phyloP scores from a whole-genome alignment of 108 stramenopile species.

The Phaeodactylum tricornutum region DNA sequence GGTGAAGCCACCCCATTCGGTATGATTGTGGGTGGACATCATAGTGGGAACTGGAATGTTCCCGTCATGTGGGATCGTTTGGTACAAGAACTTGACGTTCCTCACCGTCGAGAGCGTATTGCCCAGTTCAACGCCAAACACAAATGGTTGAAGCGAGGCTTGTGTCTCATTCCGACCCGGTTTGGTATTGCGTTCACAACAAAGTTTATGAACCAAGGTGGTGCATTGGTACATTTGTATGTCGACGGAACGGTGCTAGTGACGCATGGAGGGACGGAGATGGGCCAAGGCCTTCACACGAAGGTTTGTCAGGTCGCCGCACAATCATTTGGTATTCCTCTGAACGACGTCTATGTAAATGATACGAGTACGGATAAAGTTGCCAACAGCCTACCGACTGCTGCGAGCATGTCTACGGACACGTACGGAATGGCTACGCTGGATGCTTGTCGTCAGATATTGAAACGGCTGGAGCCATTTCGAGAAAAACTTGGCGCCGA shows the following conservation, averaged over 20 bases:
- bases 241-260: slow-evolving; percentile 89
- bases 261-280: slow-evolving; percentile 92
- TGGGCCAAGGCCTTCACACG: slow-evolving; percentile 94
- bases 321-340: slow-evolving; percentile 81
- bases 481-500: slow-evolving; percentile 57
- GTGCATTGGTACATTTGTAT: slow-evolving; percentile 90
- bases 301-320: slow-evolving; percentile 93
- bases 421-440: slow-evolving; percentile 94
- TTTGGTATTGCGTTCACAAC: slow-evolving; percentile 87
- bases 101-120: slow-evolving; percentile 41
- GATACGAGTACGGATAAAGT: slow-evolving; percentile 89
- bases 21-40: slow-evolving; percentile 44
- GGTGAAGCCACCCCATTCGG: slow-evolving; percentile 80
- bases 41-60: slow-evolving; percentile 79
- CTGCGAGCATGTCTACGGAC: slow-evolving; percentile 89
- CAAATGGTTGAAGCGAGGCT: slow-evolving; percentile 81
- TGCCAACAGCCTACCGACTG: slow-evolving; percentile 84
- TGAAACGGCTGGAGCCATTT: slow-evolving; percentile 69
- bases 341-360: slow-evolving; percentile 80
- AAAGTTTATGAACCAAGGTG: slow-evolving; percentile 87
- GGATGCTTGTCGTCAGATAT: slow-evolving; percentile 88
- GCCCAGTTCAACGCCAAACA: slow-evolving; percentile 75
- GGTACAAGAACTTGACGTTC: slow-evolving; percentile 42
- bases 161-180: slow-evolving; percentile 83
- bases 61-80: slow-evolving; percentile 70